A percentile compares a stretch with the other conserved stretches of the same genome.
phyloP scores from a whole-genome alignment of 208 protist species.

The Balamuthia mandrillaris region DNA sequence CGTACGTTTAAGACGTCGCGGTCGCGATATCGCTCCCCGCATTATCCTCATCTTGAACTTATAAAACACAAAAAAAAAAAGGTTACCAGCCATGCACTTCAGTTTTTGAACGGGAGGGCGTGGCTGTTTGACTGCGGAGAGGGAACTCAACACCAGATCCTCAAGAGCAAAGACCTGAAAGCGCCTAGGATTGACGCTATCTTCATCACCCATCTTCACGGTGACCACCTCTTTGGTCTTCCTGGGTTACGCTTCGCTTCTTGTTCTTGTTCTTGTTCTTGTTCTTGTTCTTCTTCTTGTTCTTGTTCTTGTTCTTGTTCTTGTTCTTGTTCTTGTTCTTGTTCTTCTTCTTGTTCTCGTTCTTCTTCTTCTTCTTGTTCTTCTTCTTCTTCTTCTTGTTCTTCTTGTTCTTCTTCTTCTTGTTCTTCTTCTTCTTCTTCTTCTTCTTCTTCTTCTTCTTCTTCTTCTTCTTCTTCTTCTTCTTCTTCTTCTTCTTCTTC shows the following conservation, averaged over 20 bases:
- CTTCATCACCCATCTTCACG: conserved; percentile 61
- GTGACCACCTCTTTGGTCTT: conserved; percentile 43
- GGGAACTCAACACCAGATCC: conserved; percentile 58
- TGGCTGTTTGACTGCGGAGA: conserved; percentile 55
- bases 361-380: neutral
- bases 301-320: neutral
- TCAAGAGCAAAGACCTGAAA: conserved; percentile 40
- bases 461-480: neutral
- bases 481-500: neutral
- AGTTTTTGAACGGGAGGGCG: conserved; percentile 36
- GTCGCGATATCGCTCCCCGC: neutral
- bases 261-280: conserved; percentile 14
- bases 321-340: neutral
- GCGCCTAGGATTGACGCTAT: conserved; percentile 35
- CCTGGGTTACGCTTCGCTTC: conserved; percentile 21
- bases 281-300: neutral
- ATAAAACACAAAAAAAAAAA: too few species aligned
- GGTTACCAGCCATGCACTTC: conserved; percentile 42
- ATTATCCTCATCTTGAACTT: neutral
- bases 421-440: neutral
- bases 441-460: neutral
- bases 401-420: neutral
- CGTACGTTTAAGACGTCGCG: neutral
- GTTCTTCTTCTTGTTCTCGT: neutral
- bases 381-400: neutral